Conservation (phyloP, 2,329 filamentous ascomycete species). For the Venturia asperata region DNA sequence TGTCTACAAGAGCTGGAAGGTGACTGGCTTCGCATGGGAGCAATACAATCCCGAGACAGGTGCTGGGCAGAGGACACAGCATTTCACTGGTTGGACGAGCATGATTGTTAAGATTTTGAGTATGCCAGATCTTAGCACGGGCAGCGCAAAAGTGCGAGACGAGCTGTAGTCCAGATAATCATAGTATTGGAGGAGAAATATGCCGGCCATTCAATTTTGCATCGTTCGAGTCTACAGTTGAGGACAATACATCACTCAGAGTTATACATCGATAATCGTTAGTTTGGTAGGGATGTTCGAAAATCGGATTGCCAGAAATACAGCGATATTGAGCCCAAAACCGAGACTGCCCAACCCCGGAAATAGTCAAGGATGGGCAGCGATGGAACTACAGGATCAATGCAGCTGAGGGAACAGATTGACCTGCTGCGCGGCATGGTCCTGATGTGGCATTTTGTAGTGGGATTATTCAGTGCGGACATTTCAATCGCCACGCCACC, state of each 20-base stretch:
- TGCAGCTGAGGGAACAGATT: neutral
- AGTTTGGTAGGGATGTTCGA: neutral
- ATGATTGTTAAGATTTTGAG: conserved; percentile 91
- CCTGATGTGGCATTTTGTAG: neutral
- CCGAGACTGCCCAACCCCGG: neutral
- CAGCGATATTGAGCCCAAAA: neutral
- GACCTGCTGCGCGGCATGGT: neutral
- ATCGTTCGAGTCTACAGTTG: neutral
- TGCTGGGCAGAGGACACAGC: conserved; percentile 80
- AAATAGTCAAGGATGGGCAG: neutral
- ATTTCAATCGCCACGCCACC: neutral
- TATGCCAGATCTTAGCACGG: conserved; percentile 57
- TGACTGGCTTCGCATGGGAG: conserved; percentile 96
- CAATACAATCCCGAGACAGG: conserved; percentile 92
- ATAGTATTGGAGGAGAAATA: neutral
- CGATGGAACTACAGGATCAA: neutral
- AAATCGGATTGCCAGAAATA: neutral
- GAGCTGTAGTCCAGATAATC: neutral
- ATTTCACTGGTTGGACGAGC: conserved; percentile 95
- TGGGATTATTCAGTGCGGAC: neutral
- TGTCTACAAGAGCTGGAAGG: conserved; percentile 74
- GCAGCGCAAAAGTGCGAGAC: neutral
- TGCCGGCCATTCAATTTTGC: neutral
- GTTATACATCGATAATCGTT: neutral
- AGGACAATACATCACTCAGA: neutral